These are phyloP conservation scores for Bodo saltans DNA, from an alignment of 78 protist genomes.

Conservation along the genomic window DNA sequence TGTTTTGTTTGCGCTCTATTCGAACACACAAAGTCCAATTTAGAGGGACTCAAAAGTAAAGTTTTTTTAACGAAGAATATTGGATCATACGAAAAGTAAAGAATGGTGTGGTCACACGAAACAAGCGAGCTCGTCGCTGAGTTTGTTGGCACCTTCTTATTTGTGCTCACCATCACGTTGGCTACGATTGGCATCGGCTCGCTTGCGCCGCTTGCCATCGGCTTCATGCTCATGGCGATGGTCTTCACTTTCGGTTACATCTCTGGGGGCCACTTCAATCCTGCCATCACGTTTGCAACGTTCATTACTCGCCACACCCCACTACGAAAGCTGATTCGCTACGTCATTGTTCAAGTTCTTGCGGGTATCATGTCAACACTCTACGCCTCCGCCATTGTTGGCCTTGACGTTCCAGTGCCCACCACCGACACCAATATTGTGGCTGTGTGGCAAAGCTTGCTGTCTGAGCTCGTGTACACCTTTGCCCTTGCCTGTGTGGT, in stretches of 20 bases:
- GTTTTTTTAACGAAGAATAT: too few species aligned
- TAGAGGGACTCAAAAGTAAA: too few species aligned
- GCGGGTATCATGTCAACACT: neutral
- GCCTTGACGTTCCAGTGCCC: neutral
- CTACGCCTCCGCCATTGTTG: neutral
- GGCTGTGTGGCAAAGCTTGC: neutral
- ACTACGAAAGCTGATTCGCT: neutral
- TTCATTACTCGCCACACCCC: neutral
- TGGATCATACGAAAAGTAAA: too few species aligned
- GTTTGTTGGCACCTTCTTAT: neutral
- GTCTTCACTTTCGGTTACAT: neutral
- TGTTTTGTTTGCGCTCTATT: too few species aligned
- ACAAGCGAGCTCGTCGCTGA: neutral
- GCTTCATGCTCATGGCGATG: neutral
- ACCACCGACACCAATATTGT: neutral
- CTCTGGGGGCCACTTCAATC: neutral
- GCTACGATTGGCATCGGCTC: neutral
- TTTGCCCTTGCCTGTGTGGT: neutral
- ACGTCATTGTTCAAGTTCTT: neutral
- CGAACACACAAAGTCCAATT: too few species aligned
- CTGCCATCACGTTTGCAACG: neutral
- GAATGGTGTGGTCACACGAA: too few species aligned
- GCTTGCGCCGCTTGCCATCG: neutral
- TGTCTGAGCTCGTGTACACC: neutral
- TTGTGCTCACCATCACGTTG: neutral